Evolutionary conservation across 2,329 filamentous ascomycete species (phyloP).

Genomic region (Pseudomassariella vexata): DNA sequence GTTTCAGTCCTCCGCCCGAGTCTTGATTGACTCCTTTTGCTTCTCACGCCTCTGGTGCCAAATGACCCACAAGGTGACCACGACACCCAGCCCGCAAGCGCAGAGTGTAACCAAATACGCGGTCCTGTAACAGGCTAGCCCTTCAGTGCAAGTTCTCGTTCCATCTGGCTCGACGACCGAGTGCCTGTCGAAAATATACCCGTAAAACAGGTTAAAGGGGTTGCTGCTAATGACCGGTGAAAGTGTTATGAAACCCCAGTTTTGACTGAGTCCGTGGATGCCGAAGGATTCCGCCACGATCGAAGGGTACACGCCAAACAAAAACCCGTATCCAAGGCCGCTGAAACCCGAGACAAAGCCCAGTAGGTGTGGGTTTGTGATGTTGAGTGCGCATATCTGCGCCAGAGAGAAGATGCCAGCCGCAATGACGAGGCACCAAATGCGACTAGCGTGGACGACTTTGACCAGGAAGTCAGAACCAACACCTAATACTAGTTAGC

Average conservation of each 20-base stretch:
- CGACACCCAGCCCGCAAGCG: constrained; percentile 63
- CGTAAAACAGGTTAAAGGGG: constrained; percentile 89
- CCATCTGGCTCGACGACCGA: constrained; percentile 63
- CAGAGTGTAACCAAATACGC: constrained; percentile 77
- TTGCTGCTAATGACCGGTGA: constrained; percentile 85
- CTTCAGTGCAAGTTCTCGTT: constrained; percentile 69
- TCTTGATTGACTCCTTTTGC: constrained; percentile 30
- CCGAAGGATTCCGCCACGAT: constrained; percentile 88
- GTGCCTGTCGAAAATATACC: constrained; percentile 74
- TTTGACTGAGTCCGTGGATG: constrained; percentile 81
- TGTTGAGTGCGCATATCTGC: constrained; percentile 68
- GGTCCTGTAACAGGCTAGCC: constrained; percentile 70
- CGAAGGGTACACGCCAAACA: constrained; percentile 91
- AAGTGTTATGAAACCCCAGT: constrained; percentile 94
- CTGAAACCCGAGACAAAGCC: constrained; percentile 76
- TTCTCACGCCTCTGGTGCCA: constrained; percentile 44
- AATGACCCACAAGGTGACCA: constrained; percentile 67
- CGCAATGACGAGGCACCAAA: constrained; percentile 84
- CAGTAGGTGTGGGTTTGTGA: constrained; percentile 72
- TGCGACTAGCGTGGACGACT: constrained; percentile 69
- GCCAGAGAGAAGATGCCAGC: constrained; percentile 72
- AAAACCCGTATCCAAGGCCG: constrained; percentile 83
- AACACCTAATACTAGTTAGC: constrained; percentile 51
- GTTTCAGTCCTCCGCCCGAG: constrained; percentile 29
- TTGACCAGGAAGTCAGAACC: constrained; percentile 89